phyloP scores from a whole-genome alignment of 768 basidiomycete genomes.

The Leccinum aurantiacum region DNA sequence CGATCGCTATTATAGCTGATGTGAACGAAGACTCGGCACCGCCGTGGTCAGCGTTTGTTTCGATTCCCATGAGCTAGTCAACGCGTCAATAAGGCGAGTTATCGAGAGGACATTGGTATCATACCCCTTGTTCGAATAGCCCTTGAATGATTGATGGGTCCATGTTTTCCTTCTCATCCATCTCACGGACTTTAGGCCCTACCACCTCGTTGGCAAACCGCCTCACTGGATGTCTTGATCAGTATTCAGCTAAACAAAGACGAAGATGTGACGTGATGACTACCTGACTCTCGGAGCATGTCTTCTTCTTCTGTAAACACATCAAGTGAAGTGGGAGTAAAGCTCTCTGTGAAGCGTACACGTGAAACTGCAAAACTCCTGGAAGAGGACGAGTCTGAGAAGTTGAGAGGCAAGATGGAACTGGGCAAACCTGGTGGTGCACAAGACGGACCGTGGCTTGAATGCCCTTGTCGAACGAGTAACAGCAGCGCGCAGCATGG shows the following conservation, averaged over 20 bases:
- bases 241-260: conserved; percentile 1
- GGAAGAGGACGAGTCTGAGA: background rate
- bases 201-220: conserved; percentile 90
- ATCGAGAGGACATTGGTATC: conserved; percentile 24
- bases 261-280: conserved; percentile 17
- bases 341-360: conserved; percentile 27
- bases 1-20: conserved; percentile 92
- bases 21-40: conserved; percentile 93
- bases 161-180: conserved; percentile 98
- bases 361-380: conserved; percentile 30
- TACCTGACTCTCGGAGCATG: conserved; percentile 90
- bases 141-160: conserved; percentile 83
- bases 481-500: conserved; percentile 29
- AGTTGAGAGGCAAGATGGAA: background rate
- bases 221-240: conserved; percentile 53
- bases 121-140: conserved; percentile 92
- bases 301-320: conserved; percentile 92
- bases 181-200: conserved; percentile 88
- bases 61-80: conserved; percentile 94
- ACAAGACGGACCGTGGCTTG: conserved; percentile 1
- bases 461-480: conserved; percentile 15
- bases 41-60: conserved; percentile 79
- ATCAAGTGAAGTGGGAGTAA: conserved; percentile 61
- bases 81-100: background rate
- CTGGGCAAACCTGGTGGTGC: conserved; percentile 20